These are phyloP conservation scores for Talaromyces pinophilus DNA, from an alignment of 2,329 filamentous ascomycete genomes.

Conservation along the genomic window DNA sequence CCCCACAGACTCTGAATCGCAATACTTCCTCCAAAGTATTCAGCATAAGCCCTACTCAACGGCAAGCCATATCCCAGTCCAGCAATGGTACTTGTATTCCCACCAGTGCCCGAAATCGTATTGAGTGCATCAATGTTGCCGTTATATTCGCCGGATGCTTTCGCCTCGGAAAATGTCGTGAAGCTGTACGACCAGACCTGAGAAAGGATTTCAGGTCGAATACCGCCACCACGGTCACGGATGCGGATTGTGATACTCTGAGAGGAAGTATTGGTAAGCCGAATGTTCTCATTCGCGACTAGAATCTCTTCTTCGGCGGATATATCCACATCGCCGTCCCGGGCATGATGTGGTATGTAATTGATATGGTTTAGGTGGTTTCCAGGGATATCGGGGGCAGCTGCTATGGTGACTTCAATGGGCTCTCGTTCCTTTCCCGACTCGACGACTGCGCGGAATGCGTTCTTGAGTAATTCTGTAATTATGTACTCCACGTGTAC, in stretches of 20 bases:
- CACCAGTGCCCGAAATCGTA: slow-evolving; percentile 70
- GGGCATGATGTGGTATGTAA: slow-evolving; percentile 46
- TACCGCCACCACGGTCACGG: slow-evolving; percentile 91
- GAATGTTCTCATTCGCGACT: slow-evolving; percentile 37
- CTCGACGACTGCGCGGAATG: slow-evolving; percentile 91
- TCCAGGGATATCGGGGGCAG: slow-evolving; percentile 55
- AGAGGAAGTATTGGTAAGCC: slow-evolving; percentile 47
- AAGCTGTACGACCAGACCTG: slow-evolving; percentile 98
- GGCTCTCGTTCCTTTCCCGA: slow-evolving; percentile 75
- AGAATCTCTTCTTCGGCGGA: slow-evolving; percentile 29
- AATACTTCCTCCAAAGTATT: slow-evolving; percentile 97
- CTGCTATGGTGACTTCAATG: slow-evolving; percentile 89
- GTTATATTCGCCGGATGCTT: slow-evolving; percentile 52
- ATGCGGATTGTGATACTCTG: slow-evolving; percentile 94
- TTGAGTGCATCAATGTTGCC: slow-evolving; percentile 68
- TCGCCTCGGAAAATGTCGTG: slow-evolving; percentile 81
- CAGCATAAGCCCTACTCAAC: slow-evolving; percentile 86
- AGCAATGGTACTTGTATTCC: slow-evolving; percentile 79
- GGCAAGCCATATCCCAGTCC: slow-evolving; percentile 92
- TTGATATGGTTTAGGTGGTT: slow-evolving; percentile 33
- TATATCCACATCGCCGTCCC: slow-evolving; percentile 29
- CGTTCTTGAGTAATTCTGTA: slow-evolving; percentile 94
- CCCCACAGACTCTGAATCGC: slow-evolving; percentile 93
- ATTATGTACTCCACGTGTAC: slow-evolving; percentile 97
- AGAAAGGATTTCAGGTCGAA: slow-evolving; percentile 76